Conservation (phyloP, 371 early-diverging fungal species). For the Chytridium lagenaria region DNA sequence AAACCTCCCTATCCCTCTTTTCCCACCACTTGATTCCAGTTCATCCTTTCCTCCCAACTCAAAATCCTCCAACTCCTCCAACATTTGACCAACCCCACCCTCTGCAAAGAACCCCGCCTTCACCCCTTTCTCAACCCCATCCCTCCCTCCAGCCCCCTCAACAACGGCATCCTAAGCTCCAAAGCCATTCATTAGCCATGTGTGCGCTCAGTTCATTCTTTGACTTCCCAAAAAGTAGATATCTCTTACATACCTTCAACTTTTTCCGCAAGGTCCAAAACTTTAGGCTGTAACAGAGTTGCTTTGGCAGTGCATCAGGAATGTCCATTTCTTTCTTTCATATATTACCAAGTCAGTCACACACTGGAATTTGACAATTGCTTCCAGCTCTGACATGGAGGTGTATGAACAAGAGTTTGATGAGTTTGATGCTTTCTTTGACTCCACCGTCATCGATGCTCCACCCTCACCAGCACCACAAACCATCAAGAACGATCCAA, state of each 20-base stretch:
- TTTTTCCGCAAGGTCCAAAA: background rate
- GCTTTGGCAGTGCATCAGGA: background rate
- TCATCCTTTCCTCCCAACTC: background rate
- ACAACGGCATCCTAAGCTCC: background rate
- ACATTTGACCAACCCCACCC: background rate
- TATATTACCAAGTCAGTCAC: too few relatives aligned
- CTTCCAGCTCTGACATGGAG: too few relatives aligned
- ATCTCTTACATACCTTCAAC: background rate
- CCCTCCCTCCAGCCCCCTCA: background rate
- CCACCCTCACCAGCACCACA: too few relatives aligned
- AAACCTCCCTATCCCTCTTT: background rate
- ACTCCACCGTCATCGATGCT: too few relatives aligned
- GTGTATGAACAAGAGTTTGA: too few relatives aligned
- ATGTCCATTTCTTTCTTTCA: too few relatives aligned
- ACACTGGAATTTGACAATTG: too few relatives aligned
- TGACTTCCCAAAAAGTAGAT: too few relatives aligned
- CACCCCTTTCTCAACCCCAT: background rate
- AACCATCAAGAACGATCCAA: too few relatives aligned
- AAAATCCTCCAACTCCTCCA: background rate
- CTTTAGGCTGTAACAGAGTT: conserved; percentile 2
- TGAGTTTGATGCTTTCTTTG: too few relatives aligned
- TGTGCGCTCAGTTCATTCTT: too few relatives aligned
- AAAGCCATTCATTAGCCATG: background rate
- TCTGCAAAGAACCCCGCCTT: background rate
- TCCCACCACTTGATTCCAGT: background rate